Conservation (phyloP, 1,284 basidiomycete genomes). For the Ustilago curta region DNA sequence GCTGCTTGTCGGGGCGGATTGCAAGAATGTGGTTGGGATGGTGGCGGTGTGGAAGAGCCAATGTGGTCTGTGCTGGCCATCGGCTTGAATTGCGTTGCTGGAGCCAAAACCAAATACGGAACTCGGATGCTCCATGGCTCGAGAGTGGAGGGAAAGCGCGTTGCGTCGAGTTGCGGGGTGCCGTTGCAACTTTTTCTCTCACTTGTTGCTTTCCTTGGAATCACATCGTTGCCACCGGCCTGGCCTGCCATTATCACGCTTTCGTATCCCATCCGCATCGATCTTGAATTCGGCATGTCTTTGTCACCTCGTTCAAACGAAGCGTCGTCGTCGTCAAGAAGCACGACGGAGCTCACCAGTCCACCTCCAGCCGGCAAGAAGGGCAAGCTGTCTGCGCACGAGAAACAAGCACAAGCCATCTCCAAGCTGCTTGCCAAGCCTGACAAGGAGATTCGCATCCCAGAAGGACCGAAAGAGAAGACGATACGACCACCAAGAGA, state of each 20-base stretch:
- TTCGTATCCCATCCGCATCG: neutral
- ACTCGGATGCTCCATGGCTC: slow-evolving; percentile 8
- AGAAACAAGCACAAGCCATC: slow-evolving; percentile 61
- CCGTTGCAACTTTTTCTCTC: neutral
- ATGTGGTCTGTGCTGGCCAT: slow-evolving; percentile 15
- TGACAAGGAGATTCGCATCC: slow-evolving; percentile 53
- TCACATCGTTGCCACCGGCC: neutral
- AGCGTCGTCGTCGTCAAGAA: slow-evolving; percentile 31
- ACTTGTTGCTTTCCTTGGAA: neutral
- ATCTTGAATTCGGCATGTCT: slow-evolving; percentile 14
- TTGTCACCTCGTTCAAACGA: slow-evolving; percentile 7
- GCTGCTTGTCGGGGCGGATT: neutral
- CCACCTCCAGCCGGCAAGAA: slow-evolving; percentile 16
- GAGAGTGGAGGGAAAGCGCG: slow-evolving; percentile 12
- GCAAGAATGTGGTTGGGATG: neutral
- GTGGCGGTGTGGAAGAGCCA: neutral
- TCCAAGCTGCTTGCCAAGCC: slow-evolving; percentile 63
- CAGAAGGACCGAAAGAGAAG: slow-evolving; percentile 47
- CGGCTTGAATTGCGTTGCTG: neutral
- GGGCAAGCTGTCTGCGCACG: slow-evolving; percentile 52
- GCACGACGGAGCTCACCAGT: slow-evolving; percentile 2
- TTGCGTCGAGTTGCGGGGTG: too few species aligned
- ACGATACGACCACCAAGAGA: slow-evolving; percentile 61
- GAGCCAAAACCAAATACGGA: slow-evolving; percentile 4
- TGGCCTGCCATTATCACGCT: neutral